Conservation (phyloP, 2,329 filamentous ascomycete genomes). For the Leptographium lundbergii region DNA sequence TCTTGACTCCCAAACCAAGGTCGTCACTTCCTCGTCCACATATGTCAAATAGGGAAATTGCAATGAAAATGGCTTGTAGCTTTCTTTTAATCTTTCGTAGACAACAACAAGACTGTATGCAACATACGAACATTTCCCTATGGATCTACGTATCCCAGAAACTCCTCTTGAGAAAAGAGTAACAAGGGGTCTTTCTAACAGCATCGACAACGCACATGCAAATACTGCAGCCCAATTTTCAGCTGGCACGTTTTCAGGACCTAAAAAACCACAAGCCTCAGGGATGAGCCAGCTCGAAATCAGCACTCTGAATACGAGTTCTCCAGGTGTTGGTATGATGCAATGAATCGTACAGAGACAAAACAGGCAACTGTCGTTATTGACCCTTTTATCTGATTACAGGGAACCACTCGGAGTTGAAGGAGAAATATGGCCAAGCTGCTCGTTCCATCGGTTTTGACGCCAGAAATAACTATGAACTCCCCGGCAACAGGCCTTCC, state of each 20-base stretch:
- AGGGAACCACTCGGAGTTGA: neutral
- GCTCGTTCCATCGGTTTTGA: neutral
- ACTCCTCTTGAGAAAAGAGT: constrained; percentile 1
- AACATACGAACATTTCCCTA: neutral
- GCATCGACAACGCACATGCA: neutral
- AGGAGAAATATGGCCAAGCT: neutral
- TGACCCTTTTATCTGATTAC: neutral
- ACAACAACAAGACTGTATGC: neutral
- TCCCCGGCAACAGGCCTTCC: neutral
- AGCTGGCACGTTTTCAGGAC: neutral
- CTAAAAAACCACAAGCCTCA: neutral
- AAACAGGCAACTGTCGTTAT: neutral
- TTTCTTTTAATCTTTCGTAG: neutral
- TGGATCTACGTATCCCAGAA: constrained; percentile 4
- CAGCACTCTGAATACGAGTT: neutral
- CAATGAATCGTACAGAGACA: neutral
- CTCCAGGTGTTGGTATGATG: neutral
- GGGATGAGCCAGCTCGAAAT: neutral
- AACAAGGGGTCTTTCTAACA: neutral
- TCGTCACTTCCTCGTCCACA: neutral
- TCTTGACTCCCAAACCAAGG: neutral
- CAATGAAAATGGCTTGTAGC: neutral
- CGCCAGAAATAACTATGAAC: neutral
- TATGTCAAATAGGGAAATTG: neutral
- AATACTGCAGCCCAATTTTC: neutral